Conservation (phyloP, 768 basidiomycete genomes). For the Suillus americanus region DNA sequence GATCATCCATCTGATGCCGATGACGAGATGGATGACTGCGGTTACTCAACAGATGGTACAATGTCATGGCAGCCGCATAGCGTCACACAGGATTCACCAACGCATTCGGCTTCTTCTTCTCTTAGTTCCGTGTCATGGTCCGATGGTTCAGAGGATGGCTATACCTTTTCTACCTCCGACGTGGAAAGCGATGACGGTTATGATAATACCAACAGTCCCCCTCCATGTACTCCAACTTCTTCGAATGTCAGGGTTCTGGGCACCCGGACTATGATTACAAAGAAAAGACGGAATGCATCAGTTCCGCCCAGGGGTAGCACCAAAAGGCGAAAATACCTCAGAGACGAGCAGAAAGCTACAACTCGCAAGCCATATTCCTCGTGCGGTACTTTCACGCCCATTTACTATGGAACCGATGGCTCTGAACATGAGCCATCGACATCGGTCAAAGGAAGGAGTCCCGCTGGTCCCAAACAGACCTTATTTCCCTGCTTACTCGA, state of each 20-base stretch:
- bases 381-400: background rate
- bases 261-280: background rate
- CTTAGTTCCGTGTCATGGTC: conserved; percentile 9
- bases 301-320: conserved; percentile 3
- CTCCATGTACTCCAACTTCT: conserved; percentile 24
- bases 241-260: conserved; percentile 4
- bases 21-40: conserved; percentile 15
- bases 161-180: conserved; percentile 17
- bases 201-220: conserved; percentile 17
- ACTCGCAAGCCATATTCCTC: background rate
- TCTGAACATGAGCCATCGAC: background rate
- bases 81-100: background rate
- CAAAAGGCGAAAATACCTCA: conserved; percentile 9
- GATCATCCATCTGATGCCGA: conserved; percentile 3
- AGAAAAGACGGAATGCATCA: background rate
- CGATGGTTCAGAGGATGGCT: conserved; percentile 12
- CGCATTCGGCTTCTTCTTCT: conserved; percentile 1
- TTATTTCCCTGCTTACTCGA: conserved; percentile 23
- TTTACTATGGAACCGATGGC: too few relatives aligned
- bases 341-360: background rate
- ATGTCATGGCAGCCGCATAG: conserved; percentile 8
- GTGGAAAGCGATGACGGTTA: conserved; percentile 14
- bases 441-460: background rate
- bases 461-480: conserved; percentile 11
- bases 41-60: conserved; percentile 24